Evolutionary conservation across 2,329 filamentous ascomycete species (phyloP).

Genomic region (Aschersonia sp.): DNA sequence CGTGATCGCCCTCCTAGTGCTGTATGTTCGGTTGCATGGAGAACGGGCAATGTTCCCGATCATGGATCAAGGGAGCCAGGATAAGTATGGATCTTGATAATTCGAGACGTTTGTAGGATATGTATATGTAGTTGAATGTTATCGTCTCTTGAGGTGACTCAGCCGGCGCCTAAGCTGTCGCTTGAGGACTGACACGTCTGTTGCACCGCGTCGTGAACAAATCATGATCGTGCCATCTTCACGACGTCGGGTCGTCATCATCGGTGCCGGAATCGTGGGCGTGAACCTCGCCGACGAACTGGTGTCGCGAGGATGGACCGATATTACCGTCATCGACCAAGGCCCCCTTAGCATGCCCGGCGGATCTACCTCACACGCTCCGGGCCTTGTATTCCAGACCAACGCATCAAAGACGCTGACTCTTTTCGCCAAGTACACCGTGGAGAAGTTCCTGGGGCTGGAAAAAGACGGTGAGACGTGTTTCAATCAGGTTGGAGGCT

Average conservation of each 20-base stretch:
- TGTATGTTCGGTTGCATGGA: not conserved
- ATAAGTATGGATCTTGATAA: not conserved
- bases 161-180: not conserved
- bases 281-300: slow-evolving; percentile 51
- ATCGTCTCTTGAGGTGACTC: not conserved
- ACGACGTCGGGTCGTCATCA: slow-evolving; percentile 36
- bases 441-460: slow-evolving; percentile 42
- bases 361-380: slow-evolving; percentile 51
- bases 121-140: not conserved
- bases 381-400: slow-evolving; percentile 49
- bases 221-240: slow-evolving; percentile 13
- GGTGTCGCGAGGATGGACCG: slow-evolving; percentile 42
- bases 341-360: slow-evolving; percentile 47
- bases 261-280: slow-evolving; percentile 50
- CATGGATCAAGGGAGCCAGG: not conserved
- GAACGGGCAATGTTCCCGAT: not conserved
- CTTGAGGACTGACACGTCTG: not conserved
- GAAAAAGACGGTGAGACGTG: slow-evolving; percentile 23
- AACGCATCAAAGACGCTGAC: slow-evolving; percentile 43
- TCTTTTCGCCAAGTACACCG: slow-evolving; percentile 43
- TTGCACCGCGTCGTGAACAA: not conserved
- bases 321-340: slow-evolving; percentile 52
- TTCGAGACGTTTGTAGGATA: not conserved
- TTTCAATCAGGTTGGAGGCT: slow-evolving; percentile 48
- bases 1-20: not conserved